A percentile compares a stretch with the other conserved stretches of the same genome.
phyloP scores from a whole-genome alignment of 129 eudicot genomes.

The Artemisia argyi region DNA sequence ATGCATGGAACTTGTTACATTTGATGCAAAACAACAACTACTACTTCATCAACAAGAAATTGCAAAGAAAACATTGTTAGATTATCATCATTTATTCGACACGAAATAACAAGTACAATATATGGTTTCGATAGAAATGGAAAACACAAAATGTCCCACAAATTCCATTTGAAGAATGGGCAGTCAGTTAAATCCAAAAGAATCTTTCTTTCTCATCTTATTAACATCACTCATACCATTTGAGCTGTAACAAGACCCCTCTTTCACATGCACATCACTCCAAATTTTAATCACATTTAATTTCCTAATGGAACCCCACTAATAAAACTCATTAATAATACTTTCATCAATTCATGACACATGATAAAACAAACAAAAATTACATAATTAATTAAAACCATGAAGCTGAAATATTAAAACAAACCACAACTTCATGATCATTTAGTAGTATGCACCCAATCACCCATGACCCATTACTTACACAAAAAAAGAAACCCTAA shows the following conservation, averaged over 20 bases:
- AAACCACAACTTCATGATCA: slow-evolving; percentile 46
- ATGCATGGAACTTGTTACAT: no score
- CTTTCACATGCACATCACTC: slow-evolving; percentile 48
- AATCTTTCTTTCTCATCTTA: slow-evolving; percentile 65
- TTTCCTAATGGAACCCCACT: slow-evolving; percentile 25
- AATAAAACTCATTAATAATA: neutral
- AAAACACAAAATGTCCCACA: slow-evolving; percentile 25
- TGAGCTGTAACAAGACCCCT: slow-evolving; percentile 56
- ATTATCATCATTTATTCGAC: no score
- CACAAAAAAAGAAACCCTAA: slow-evolving; percentile 14
- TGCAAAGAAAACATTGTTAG: no score
- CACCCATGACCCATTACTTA: slow-evolving; percentile 22
- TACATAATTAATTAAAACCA: slow-evolving; percentile 7
- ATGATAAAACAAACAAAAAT: neutral
- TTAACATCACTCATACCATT: slow-evolving; percentile 35
- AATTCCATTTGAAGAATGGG: slow-evolving; percentile 32
- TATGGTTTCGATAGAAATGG: neutral
- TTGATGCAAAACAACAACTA: neutral
- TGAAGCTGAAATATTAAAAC: slow-evolving; percentile 54
- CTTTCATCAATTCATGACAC: slow-evolving; percentile 19
- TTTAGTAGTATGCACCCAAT: slow-evolving; percentile 28
- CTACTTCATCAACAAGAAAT: no score
- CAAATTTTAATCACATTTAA: slow-evolving; percentile 21
- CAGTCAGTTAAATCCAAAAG: slow-evolving; percentile 40
- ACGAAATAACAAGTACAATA: neutral